phyloP scores from a whole-genome alignment of 768 basidiomycete species.

The Dictyophora rubrovolvata region DNA sequence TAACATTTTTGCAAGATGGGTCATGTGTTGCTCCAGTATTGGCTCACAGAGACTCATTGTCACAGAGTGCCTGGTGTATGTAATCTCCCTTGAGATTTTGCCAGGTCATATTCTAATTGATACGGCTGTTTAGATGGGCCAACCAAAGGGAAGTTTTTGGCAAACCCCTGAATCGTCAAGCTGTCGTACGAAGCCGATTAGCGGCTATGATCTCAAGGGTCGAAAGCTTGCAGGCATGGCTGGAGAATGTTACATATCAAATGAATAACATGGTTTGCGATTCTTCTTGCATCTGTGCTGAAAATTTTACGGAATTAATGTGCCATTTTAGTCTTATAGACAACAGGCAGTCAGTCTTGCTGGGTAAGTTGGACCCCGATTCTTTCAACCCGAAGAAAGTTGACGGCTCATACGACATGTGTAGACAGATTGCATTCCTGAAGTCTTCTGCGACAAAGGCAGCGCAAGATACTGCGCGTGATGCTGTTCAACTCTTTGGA shows the following conservation, averaged over 20 bases:
- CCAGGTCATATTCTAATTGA: background rate
- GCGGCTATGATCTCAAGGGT: constrained; percentile 82
- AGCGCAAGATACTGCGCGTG: constrained; percentile 71
- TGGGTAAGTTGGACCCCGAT: constrained; percentile 48
- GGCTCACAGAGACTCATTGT: constrained; percentile 55
- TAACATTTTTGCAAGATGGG: constrained; percentile 40
- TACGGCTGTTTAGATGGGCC: constrained; percentile 48
- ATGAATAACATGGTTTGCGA: constrained; percentile 69
- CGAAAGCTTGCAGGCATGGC: constrained; percentile 76
- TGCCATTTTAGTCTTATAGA: constrained; percentile 42
- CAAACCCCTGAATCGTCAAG: constrained; percentile 71
- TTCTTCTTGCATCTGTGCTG: constrained; percentile 3
- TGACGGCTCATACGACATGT: background rate
- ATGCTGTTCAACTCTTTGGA: constrained; percentile 81
- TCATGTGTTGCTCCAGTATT: constrained; percentile 69
- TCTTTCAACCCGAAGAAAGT: constrained; percentile 14
- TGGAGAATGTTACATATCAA: constrained; percentile 80
- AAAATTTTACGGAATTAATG: constrained; percentile 17
- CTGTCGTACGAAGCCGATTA: constrained; percentile 82
- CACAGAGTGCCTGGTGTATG: constrained; percentile 71
- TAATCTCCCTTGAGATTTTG: background rate
- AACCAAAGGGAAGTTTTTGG: constrained; percentile 88
- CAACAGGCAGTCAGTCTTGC: constrained; percentile 66
- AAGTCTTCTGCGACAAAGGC: constrained; percentile 70
- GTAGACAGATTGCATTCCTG: constrained; percentile 57